These are phyloP conservation scores for Candolleomyces aberdarensis DNA, from an alignment of 768 basidiomycete species.

Conservation along the genomic window DNA sequence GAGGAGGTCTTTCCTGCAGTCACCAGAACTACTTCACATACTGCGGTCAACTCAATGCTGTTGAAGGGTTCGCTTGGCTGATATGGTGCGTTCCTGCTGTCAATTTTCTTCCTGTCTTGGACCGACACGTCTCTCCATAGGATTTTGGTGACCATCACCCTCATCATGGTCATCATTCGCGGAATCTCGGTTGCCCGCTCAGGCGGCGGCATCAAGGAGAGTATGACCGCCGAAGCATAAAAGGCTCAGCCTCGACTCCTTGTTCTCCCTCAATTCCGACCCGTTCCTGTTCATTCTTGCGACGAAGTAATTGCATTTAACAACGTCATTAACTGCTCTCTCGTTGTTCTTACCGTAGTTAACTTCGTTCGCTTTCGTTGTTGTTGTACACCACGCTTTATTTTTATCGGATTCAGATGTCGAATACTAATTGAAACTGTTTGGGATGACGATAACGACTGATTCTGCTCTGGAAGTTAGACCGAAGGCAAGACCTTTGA, in stretches of 20 bases:
- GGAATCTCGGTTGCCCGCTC: conserved; percentile 56
- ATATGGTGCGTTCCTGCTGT: conserved; percentile 49
- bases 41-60: conserved; percentile 74
- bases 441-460: too few species aligned
- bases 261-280: background rate
- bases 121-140: conserved; percentile 30
- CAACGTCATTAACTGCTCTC: background rate
- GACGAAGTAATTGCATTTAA: background rate
- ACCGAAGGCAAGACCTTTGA: too few species aligned
- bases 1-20: conserved; percentile 68
- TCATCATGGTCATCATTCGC: conserved; percentile 44
- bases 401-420: background rate
- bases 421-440: background rate
- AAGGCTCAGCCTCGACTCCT: background rate
- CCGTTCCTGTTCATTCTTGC: background rate
- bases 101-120: background rate
- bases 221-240: conserved; percentile 11
- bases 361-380: background rate
- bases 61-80: conserved; percentile 74
- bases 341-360: background rate
- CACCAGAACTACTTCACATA: conserved; percentile 50
- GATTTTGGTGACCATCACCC: conserved; percentile 59
- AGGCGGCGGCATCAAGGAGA: conserved; percentile 65
- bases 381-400: background rate
- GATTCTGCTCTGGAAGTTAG: too few species aligned